Base-by-base conservation (phyloP, 2,329 filamentous ascomycete genomes). In the Emergomyces orientalis region DNA sequence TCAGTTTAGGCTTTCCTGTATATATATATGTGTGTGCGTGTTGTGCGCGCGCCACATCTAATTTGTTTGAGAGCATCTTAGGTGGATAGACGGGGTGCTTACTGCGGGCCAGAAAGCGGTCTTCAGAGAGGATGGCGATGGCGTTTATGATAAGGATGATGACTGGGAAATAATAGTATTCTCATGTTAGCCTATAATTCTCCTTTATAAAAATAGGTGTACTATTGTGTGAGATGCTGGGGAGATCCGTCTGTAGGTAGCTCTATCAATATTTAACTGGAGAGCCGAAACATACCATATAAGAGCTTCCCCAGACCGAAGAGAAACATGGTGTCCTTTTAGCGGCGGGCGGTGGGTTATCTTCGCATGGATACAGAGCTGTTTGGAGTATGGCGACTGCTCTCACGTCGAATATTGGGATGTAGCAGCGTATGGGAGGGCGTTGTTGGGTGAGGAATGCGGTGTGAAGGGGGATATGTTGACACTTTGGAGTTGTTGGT, bases 101-200 rank as follows among this genome's bases (percentile, higher is more conserved):
- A 88, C 78, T 91, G 77, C 90, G 86, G 63, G 88, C 89, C 68
- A 96, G 89, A 77, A 96, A 96, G 66, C 91, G 88, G 78, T 96
- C 91, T 84, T 96, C 92, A 70, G 91, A 96, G 67, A 97, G 88
- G 73, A 97, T 86, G 67, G 92, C 91, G 73, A 97, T 88, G 68
- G 91, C 90, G 78, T 99, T 99, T 78, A 94, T 87, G 74, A 97
- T 84, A 72, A 97, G 90, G 74, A 96, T 82, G 69, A 86, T 84
- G 68, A 93, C 89, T 91, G 65, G 37, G 65, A 47, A 13, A 47
- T 17, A 22, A 7, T 61, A 62, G n/a, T n/a, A 61, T 65, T 39
- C 9, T 64, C 51, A 30, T 14, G 47, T 63, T 47, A 64, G 45
- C 8, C 17, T 49, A 37, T 54, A 63, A 60, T 63, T 69, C n/a